Base-by-base conservation (phyloP, 2,329 filamentous ascomycete genomes). In the Pyrenophora teres region DNA sequence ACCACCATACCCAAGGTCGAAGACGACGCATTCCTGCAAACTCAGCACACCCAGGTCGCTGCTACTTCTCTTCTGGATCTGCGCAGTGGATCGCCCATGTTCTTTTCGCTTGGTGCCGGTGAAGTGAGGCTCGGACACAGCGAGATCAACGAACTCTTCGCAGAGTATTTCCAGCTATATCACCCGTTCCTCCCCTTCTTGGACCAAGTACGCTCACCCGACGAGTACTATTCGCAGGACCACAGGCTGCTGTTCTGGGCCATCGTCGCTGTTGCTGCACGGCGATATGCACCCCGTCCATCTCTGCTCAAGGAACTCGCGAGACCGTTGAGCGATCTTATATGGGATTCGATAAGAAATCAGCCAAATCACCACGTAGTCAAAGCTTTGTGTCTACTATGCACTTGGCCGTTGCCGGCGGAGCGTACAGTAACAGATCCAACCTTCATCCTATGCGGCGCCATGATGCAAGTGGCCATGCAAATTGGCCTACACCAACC, bases 391-490 rank as follows among this genome's bases (percentile, higher is more conserved):
- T 92, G 88, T 65, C 75, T 94, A 50, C 75, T 92, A 36, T 93
- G 89, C 71, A 89, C 87, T 4, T 94, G 89, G 89, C 89, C 90
- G 5, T 75, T 93, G 32, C 90, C 90, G 0, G 90, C 87, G n/a
- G 91, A 87, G 72, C 90, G 87, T 4, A 91, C 88, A 1, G 87
- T 87, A 5, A 86, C 87, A 6, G 90, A 94, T 62, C 88, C 89
- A 2, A 93, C 89, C 1, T 90, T 92, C 68, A 92, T 90, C 69
- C 77, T 92, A 15, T 87, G 87, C 61, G 89, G 90, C 45, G 84
- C 91, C 55, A 91, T 93, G 88, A 92, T 93, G 84, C 91, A 92
- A 75, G 85, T 89, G 18, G 90, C 90, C 7, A 92, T 90, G 59
- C 89, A 90, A 59, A 91, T 92, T 61, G 89, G 90, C 16, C 79